Evolutionary conservation across 495 filamentous ascomycete species (phyloP), one percentile per base, ranked within the genome.

Genomic region (Friedmanniomyces simplex): DNA sequence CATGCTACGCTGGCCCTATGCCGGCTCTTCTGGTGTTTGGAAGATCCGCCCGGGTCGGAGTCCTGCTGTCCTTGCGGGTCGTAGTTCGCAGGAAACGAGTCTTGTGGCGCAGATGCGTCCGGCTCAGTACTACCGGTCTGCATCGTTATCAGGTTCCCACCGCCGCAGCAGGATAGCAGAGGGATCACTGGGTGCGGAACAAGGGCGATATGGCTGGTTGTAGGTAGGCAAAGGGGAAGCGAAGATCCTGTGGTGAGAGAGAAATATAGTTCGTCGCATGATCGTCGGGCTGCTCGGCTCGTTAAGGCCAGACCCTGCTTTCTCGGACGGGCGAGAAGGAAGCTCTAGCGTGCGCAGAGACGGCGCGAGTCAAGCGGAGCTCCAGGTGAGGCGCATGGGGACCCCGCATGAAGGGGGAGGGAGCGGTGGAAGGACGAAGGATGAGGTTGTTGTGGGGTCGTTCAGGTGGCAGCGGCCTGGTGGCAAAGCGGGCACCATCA

Each of bases 1-100:
- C 71, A 73, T 21, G 69, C 71, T 36, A 72, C 65, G 39, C 70
- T 69, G 49, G 67, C 69, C 55, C 67, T 57, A 58, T 69, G 56
- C 20, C 66, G 51, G 20, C 39, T 49, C 52, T 60, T 60, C 45
- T 60, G 58, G n/a, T 45, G 52, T 45, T 60, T 60, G 6, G 30
- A 41, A 24, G 52, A 54, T 21, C n/a, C 24, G 12, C 34, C 34
- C 13, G 30, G 57, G 4, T 58, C 55, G 37, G 30, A 41, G 20
- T 49, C 54, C 12, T 28, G 32, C 24, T 57, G 54, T 12, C 52
- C 41, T 47, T 45, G 41, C 14, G 20, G 18, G 6, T 55, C 52
- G 26, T 55, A 28, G 52, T 55, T 55, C 11, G 41, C 30, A 42
- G 52, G 52, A 28, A 28, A 30, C 20, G 32, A 26, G 20, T 21